phyloP scores from a whole-genome alignment of 805 yeast genomes.

The Yamadazyma paraphyllophila region DNA sequence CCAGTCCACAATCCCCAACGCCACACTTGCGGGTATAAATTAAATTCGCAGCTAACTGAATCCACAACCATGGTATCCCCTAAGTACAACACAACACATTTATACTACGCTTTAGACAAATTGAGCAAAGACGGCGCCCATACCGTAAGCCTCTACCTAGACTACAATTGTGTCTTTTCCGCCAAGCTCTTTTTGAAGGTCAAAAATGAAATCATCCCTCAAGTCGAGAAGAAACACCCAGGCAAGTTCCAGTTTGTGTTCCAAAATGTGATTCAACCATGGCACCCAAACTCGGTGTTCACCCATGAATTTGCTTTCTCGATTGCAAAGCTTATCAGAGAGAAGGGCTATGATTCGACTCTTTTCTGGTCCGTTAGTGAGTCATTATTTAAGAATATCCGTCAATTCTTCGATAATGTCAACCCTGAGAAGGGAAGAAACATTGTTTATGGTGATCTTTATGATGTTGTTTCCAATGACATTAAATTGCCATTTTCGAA shows the following conservation, averaged over 20 bases:
- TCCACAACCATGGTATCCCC: constrained; percentile 36
- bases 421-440: constrained; percentile 53
- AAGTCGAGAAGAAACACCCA: constrained; percentile 43
- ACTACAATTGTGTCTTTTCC: constrained; percentile 76
- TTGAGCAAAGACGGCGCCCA: constrained; percentile 19
- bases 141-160: constrained; percentile 63
- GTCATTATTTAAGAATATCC: constrained; percentile 55
- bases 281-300: constrained; percentile 77
- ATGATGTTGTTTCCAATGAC: constrained; percentile 35
- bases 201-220: constrained; percentile 51
- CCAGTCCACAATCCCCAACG: background rate
- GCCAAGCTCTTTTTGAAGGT: constrained; percentile 62
- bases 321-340: constrained; percentile 61
- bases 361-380: constrained; percentile 49
- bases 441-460: constrained; percentile 53
- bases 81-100: constrained; percentile 39
- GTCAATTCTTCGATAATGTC: constrained; percentile 59
- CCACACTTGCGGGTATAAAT: background rate
- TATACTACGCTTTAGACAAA: constrained; percentile 18
- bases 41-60: background rate
- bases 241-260: constrained; percentile 58
- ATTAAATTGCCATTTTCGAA: constrained; percentile 28
- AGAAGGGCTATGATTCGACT: constrained; percentile 11
- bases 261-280: constrained; percentile 80
- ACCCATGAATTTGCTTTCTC: constrained; percentile 73